Percentiles rank a stretch among this genome's conserved stretches.
Evolutionary conservation across 306 rosid species (phyloP).

Genomic region (Dryas octopetala): DNA sequence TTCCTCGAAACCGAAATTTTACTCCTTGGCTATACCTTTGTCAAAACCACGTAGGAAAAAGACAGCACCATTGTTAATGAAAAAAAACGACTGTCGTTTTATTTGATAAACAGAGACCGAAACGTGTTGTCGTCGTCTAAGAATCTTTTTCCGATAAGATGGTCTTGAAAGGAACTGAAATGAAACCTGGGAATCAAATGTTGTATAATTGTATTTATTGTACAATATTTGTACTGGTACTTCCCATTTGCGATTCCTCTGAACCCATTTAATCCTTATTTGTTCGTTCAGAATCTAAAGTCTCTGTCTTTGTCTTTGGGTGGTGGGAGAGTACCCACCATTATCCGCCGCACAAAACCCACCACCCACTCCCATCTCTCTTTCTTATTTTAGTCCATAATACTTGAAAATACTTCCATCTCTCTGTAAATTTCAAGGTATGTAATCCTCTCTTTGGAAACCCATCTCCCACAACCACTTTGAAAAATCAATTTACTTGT

Average conservation of each 20-base stretch:
- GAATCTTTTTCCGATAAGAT: too few species aligned
- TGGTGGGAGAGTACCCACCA: neutral
- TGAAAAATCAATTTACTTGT: neutral
- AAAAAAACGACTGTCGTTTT: too few species aligned
- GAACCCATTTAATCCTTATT: too few species aligned
- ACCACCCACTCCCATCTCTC: constrained; percentile 7
- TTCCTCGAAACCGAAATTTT: too few species aligned
- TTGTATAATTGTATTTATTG: neutral
- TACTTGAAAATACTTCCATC: neutral
- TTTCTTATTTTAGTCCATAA: neutral
- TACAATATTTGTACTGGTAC: neutral
- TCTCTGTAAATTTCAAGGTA: neutral
- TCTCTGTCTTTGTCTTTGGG: too few species aligned
- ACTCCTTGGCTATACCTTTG: too few species aligned
- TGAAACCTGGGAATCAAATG: neutral
- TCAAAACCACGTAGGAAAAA: too few species aligned
- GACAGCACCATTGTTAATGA: too few species aligned
- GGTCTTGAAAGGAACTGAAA: neutral
- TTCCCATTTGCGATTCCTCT: neutral
- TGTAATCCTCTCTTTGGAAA: neutral
- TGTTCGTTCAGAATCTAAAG: too few species aligned
- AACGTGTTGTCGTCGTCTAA: too few species aligned
- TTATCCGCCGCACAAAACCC: constrained; percentile 8
- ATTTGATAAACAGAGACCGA: too few species aligned
- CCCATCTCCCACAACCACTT: neutral